Conservation (phyloP, 73 alveolate genomes). For the Blepharisma japonicum region DNA sequence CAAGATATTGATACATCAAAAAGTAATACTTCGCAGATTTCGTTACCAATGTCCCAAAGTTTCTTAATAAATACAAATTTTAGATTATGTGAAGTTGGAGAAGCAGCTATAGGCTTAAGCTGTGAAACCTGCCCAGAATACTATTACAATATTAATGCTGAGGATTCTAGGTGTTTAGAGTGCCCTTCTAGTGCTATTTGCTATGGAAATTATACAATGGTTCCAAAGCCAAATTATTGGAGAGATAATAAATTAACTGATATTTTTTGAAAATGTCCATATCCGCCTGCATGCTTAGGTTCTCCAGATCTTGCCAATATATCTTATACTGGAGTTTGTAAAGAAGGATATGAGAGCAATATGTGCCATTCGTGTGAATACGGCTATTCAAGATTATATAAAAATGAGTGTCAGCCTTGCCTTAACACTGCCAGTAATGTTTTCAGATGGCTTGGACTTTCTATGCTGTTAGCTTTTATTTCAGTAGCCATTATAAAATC, state of each 20-base stretch:
- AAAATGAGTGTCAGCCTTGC: constrained; percentile 44
- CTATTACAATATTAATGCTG: neutral
- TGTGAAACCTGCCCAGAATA: neutral
- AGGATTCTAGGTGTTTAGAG: neutral
- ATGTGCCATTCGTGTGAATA: constrained; percentile 61
- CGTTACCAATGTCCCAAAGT: neutral
- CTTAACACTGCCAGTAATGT: constrained; percentile 39
- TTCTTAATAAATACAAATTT: neutral
- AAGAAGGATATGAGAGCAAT: constrained; percentile 52
- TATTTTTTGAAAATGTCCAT: constrained; percentile 40
- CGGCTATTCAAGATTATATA: constrained; percentile 52
- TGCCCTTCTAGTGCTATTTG: neutral
- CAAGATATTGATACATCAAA: constrained; percentile 36
- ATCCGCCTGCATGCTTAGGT: constrained; percentile 46
- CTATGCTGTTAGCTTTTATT: neutral
- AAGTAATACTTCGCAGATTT: no score
- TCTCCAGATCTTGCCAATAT: constrained; percentile 34
- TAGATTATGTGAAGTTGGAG: neutral
- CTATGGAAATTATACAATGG: constrained; percentile 32
- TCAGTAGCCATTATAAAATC: constrained; percentile 36
- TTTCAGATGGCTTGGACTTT: constrained; percentile 16
- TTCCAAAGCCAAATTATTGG: constrained; percentile 67
- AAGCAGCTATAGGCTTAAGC: neutral
- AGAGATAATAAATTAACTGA: constrained; percentile 55
- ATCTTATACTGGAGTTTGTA: constrained; percentile 55